phyloP scores from a whole-genome alignment of 2,329 filamentous ascomycete genomes.

The Diaporthe sp. region DNA sequence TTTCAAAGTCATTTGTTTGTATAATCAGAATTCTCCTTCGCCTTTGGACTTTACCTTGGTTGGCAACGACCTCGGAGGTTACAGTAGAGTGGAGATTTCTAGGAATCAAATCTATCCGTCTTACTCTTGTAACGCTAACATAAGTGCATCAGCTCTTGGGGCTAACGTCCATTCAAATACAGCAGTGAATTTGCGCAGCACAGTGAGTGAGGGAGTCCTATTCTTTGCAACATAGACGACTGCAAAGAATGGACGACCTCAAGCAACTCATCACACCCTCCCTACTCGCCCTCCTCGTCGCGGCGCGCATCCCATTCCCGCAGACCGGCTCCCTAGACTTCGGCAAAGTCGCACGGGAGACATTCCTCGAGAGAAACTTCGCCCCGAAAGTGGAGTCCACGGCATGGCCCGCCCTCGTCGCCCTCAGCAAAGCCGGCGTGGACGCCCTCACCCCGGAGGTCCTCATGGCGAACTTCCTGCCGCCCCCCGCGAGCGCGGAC shows the following conservation, averaged over 20 bases:
- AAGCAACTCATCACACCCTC: conserved; percentile 39
- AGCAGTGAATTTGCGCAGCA: not conserved
- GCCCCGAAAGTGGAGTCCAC: not conserved
- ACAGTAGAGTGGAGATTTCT: not conserved
- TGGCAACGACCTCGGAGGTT: not conserved
- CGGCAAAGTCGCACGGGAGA: not conserved
- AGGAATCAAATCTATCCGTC: not conserved
- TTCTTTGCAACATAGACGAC: not conserved
- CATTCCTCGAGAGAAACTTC: not conserved
- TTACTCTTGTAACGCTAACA: not conserved
- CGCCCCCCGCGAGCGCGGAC: conserved; percentile 38
- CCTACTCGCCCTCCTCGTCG: conserved; percentile 39
- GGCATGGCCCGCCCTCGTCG: conserved; percentile 41
- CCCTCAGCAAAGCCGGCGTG: conserved; percentile 43
- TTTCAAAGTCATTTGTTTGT: not conserved
- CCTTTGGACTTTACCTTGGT: not conserved
- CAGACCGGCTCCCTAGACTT: conserved; percentile 8
- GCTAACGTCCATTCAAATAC: not conserved
- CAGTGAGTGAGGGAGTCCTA: not conserved
- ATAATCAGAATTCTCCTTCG: not conserved
- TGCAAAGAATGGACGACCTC: conserved; percentile 20
- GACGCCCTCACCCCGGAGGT: conserved; percentile 42
- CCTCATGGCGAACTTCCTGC: conserved; percentile 44
- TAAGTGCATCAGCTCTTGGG: not conserved
- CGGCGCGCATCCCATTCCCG: conserved; percentile 17